Evolutionary conservation across 768 basidiomycete genomes (phyloP).

Genomic region (Boletus coccyginus): DNA sequence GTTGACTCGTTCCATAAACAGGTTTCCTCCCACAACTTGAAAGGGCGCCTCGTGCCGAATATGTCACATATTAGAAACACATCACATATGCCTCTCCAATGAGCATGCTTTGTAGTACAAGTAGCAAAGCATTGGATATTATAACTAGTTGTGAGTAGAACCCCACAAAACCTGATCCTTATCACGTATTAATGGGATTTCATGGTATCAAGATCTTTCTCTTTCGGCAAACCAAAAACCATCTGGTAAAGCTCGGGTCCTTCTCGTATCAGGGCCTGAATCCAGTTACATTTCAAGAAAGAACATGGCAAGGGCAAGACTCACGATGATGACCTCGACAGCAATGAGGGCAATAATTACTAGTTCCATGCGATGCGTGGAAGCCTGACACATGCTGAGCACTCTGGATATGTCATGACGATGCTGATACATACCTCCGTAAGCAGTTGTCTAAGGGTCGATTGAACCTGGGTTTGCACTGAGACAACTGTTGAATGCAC

Average conservation of each 20-base stretch:
- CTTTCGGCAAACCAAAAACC: constrained; percentile 24
- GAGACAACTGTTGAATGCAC: background rate
- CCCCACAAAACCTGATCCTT: too few species aligned
- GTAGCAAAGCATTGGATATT: too few species aligned
- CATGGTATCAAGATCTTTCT: constrained; percentile 1
- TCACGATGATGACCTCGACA: constrained; percentile 89
- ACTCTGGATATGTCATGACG: background rate
- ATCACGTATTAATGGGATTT: constrained; percentile 2
- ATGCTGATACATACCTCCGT: constrained; percentile 55
- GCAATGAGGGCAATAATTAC: constrained; percentile 95
- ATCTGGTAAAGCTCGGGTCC: constrained; percentile 75
- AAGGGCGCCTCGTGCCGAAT: too few species aligned
- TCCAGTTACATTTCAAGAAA: background rate
- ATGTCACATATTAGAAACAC: too few species aligned
- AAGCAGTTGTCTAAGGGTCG: constrained; percentile 81
- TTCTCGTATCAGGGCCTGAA: constrained; percentile 71
- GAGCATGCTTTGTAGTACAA: too few species aligned
- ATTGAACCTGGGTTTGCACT: constrained; percentile 58
- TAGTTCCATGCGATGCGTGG: constrained; percentile 88
- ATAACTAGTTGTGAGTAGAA: too few species aligned
- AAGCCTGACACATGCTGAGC: constrained; percentile 53
- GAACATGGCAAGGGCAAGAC: constrained; percentile 20
- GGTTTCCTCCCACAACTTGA: too few species aligned
- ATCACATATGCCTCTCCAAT: too few species aligned
- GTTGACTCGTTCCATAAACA: too few species aligned